Percentiles rank a stretch among this genome's conserved stretches.
phyloP scores from a whole-genome alignment of 805 yeast species.

The Cyberlindnera sargentensis region DNA sequence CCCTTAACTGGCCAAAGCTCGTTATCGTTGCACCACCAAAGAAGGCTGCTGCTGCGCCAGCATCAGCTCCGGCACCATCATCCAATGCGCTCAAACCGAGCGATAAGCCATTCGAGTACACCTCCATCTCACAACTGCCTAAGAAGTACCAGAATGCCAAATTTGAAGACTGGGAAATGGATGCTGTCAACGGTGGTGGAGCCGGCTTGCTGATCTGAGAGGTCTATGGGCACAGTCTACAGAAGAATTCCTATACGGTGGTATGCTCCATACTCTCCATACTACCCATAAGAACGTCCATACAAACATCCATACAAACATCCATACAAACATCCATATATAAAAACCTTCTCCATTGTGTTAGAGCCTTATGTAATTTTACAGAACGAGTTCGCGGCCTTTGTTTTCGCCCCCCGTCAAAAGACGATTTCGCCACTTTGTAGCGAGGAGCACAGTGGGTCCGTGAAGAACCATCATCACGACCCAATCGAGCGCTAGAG shows the following conservation, averaged over 20 bases:
- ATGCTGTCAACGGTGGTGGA: constrained; percentile 76
- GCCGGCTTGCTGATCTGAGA: constrained; percentile 32
- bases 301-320: too few relatives aligned
- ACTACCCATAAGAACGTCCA: too few relatives aligned
- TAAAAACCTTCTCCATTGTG: too few relatives aligned
- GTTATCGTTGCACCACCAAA: constrained; percentile 11
- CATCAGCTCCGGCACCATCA: constrained; percentile 39
- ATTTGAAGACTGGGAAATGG: constrained; percentile 65
- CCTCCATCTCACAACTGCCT: constrained; percentile 63
- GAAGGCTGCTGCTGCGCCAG: constrained; percentile 1
- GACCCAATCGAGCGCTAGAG: neutral
- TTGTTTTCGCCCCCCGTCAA: too few relatives aligned
- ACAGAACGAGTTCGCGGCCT: neutral
- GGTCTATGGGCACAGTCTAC: neutral
- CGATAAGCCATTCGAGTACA: constrained; percentile 29
- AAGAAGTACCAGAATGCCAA: constrained; percentile 61
- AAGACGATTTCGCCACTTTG: too few relatives aligned
- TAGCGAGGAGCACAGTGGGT: too few relatives aligned
- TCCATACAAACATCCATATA: too few relatives aligned
- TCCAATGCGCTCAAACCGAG: constrained; percentile 16
- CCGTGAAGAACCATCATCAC: neutral
- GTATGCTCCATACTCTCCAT: too few relatives aligned
- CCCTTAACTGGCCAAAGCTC: constrained; percentile 19
- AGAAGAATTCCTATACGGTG: neutral
- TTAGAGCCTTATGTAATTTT: too few relatives aligned